These are phyloP conservation scores for Spathaspora girioi DNA, from an alignment of 805 yeast genomes.

Conservation along the genomic window DNA sequence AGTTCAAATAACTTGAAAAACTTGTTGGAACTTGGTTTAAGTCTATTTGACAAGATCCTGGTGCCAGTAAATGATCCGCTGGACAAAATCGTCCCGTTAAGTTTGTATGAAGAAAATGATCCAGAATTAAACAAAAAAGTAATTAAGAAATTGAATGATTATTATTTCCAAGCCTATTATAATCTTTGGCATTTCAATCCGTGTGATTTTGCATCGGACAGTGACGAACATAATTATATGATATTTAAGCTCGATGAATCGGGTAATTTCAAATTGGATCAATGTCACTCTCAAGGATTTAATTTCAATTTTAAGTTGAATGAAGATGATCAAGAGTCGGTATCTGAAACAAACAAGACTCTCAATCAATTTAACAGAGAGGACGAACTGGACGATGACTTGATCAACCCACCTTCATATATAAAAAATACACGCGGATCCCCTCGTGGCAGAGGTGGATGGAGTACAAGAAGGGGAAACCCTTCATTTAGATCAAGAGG, in stretches of 20 bases:
- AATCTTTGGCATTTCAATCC: slow-evolving; percentile 77
- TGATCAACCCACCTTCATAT: background rate
- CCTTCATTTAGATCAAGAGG: slow-evolving; percentile 4
- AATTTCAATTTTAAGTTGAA: slow-evolving; percentile 49
- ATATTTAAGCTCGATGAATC: slow-evolving; percentile 35
- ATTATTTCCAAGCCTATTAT: slow-evolving; percentile 61
- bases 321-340: slow-evolving; percentile 10
- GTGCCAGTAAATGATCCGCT: slow-evolving; percentile 36
- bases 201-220: slow-evolving; percentile 44
- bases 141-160: slow-evolving; percentile 52
- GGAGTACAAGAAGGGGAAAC: background rate
- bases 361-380: slow-evolving; percentile 1
- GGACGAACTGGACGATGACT: background rate
- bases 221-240: slow-evolving; percentile 40
- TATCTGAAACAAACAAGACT: background rate
- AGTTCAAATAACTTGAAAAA: slow-evolving; percentile 28
- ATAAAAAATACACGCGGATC: background rate
- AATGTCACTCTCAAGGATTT: slow-evolving; percentile 57
- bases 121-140: slow-evolving; percentile 34
- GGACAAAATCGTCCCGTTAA: slow-evolving; percentile 41
- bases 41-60: slow-evolving; percentile 61
- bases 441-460: slow-evolving; percentile 1
- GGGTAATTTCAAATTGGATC: slow-evolving; percentile 48
- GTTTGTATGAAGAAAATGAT: slow-evolving; percentile 14
- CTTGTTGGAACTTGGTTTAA: slow-evolving; percentile 52